These are phyloP conservation scores for Begonia peltatifolia DNA, from an alignment of 306 rosid genomes.

Conservation along the genomic window DNA sequence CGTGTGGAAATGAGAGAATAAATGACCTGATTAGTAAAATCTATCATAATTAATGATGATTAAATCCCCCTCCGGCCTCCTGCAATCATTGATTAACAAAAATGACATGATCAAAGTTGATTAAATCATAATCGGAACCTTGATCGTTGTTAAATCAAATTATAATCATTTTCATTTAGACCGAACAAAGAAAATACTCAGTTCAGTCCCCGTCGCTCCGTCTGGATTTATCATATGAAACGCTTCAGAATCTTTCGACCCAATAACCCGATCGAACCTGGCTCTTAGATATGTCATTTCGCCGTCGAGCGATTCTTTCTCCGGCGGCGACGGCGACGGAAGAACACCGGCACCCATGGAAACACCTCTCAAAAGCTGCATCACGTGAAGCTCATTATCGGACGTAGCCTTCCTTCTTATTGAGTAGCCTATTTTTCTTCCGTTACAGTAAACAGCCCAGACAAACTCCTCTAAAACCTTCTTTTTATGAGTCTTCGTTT, in stretches of 20 bases:
- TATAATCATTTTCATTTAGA: too few species aligned
- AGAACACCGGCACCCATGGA: slow-evolving; percentile 98
- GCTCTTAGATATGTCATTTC: slow-evolving; percentile 89
- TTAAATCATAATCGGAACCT: too few species aligned
- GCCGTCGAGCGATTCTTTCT: slow-evolving; percentile 5
- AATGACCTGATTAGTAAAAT: too few species aligned
- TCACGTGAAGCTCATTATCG: slow-evolving; percentile 72
- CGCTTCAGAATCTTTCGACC: slow-evolving; percentile 83
- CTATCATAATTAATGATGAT: too few species aligned
- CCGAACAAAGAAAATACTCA: slow-evolving; percentile 82
- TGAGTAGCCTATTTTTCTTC: slow-evolving; percentile 70
- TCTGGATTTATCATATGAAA: slow-evolving; percentile 87
- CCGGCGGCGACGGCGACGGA: slow-evolving; percentile 36
- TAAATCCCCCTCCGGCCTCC: too few species aligned
- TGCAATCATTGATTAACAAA: too few species aligned
- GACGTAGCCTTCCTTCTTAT: slow-evolving; percentile 69
- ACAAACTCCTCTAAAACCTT: slow-evolving; percentile 71
- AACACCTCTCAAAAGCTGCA: slow-evolving; percentile 86
- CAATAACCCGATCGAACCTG: slow-evolving; percentile 70
- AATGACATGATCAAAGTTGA: too few species aligned
- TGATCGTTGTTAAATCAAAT: too few species aligned
- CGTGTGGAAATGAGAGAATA: too few species aligned
- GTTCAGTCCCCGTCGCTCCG: slow-evolving; percentile 59
- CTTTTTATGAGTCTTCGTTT: slow-evolving; percentile 63
- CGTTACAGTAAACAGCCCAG: slow-evolving; percentile 91